Evolutionary conservation across 75 land plant species (phyloP).

Genomic region (Ceratopteris richardii): DNA sequence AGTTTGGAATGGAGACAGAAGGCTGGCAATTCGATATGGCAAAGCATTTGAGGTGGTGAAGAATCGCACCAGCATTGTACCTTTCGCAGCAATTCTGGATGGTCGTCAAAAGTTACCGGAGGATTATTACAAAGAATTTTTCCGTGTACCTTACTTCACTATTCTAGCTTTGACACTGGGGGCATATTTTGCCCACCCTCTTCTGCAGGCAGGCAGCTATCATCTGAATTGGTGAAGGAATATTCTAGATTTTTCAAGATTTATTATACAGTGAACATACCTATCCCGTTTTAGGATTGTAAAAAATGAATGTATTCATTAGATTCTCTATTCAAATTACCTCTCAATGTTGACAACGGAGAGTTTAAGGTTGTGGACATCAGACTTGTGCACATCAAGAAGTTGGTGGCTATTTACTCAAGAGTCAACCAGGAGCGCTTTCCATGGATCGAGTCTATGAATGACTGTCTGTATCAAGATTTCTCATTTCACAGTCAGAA

Average conservation of each 20-base stretch:
- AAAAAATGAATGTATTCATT: not conserved
- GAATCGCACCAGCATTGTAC: slow-evolving; percentile 67
- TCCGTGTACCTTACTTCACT: slow-evolving; percentile 64
- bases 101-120: slow-evolving; percentile 86
- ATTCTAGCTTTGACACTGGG: slow-evolving; percentile 69
- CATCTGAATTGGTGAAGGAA: slow-evolving; percentile 66
- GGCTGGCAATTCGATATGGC: slow-evolving; percentile 64
- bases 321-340: not conserved
- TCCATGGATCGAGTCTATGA: no score
- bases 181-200: slow-evolving; percentile 82
- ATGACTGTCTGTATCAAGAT: no score
- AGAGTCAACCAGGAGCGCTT: no score
- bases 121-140: slow-evolving; percentile 77
- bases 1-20: slow-evolving; percentile 93
- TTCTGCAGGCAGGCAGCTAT: slow-evolving; percentile 73
- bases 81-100: slow-evolving; percentile 84
- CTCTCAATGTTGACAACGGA: not conserved
- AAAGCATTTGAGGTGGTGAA: slow-evolving; percentile 72
- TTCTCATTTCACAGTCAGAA: no score
- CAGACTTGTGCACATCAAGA: no score
- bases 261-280: not conserved
- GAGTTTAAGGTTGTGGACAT: no score
- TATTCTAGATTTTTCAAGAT: not conserved
- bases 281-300: not conserved
- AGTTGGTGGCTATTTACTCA: no score